Evolutionary conservation across 495 filamentous ascomycete species (phyloP).

Genomic region (Cercophora newfieldiana): DNA sequence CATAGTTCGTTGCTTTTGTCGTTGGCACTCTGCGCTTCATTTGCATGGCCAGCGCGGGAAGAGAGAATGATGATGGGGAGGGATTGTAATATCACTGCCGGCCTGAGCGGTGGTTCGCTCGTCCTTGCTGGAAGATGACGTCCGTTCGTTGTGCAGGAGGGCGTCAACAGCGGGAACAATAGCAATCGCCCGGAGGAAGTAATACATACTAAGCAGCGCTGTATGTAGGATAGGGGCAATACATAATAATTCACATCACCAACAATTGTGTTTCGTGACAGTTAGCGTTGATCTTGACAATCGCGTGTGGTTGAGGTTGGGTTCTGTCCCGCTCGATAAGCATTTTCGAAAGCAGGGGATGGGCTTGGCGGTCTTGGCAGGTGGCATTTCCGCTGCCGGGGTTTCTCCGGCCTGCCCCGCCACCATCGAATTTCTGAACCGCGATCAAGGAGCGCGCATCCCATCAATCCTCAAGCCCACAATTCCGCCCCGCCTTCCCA

Average conservation of each 20-base stretch:
- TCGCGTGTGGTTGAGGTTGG: neutral
- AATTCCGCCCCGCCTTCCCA: neutral
- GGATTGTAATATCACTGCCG: neutral
- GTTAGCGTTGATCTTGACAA: neutral
- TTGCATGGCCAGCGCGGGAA: neutral
- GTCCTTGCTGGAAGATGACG: too few relatives aligned
- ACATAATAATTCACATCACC: neutral
- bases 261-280: neutral
- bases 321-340: neutral
- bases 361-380: constrained; percentile 4
- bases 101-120: neutral
- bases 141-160: neutral
- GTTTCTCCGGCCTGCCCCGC: constrained; percentile 6
- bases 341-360: neutral
- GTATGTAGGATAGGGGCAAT: neutral
- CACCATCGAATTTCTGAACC: neutral
- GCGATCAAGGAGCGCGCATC: neutral
- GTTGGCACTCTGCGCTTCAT: neutral
- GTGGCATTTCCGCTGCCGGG: neutral
- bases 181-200: neutral
- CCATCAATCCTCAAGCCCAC: neutral
- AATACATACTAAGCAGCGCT: neutral
- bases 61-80: neutral
- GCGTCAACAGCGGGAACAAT: neutral
- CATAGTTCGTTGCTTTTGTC: neutral